Evolutionary conservation across 73 alveolate species (phyloP), one percentile per base, ranked within the genome.

Genomic region (Loxodes magnus): DNA sequence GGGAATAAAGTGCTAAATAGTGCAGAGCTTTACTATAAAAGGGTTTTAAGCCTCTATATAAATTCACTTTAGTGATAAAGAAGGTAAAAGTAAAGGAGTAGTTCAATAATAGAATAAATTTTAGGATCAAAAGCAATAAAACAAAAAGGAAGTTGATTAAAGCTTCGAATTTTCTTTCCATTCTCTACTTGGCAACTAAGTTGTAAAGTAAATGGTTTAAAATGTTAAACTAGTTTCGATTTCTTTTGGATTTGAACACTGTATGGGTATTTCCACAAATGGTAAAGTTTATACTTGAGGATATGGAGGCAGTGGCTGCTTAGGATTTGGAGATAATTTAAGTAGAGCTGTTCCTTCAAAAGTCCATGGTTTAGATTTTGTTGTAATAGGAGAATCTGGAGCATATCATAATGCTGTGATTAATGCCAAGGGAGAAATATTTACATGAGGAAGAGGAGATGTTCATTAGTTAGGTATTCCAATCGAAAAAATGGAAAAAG

Each of bases 251-350:
- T 69, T 56, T 33, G 90, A 75, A 26, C 90, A 75, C 36, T 29
- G 62, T 24, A 46, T 53, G 12, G 70, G 35, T 0, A 48, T 75
- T 14, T 68, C 83, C 1, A 46, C 31, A 10, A 7, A 5, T 14
- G 83, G 90, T 17, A 43, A 63, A 43, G 69, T 75, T 0, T 66
- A 71, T 3, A 42, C 79, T 20, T 75, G 90, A 83, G 90, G 90
- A 15, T 75, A 58, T 61, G 90, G 90, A 2, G 90, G 79, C 0
- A 50, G 74, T 15, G 90, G 90, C 5, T 69, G 82, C 22, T 50
- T 75, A 1, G 90, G 90, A 10, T 83, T 68, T 59, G 77, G 74
- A 2, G 49, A 69, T 41, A 50, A 59, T 39, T 23, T 29, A 3
- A 28, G 79, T 0, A 56, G 50, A 26, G 29, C 67, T 17, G 3